A percentile compares a stretch with the other conserved stretches of the same genome.
phyloP scores from a whole-genome alignment of 2,329 filamentous ascomycete species.

The Falciphora oryzae region DNA sequence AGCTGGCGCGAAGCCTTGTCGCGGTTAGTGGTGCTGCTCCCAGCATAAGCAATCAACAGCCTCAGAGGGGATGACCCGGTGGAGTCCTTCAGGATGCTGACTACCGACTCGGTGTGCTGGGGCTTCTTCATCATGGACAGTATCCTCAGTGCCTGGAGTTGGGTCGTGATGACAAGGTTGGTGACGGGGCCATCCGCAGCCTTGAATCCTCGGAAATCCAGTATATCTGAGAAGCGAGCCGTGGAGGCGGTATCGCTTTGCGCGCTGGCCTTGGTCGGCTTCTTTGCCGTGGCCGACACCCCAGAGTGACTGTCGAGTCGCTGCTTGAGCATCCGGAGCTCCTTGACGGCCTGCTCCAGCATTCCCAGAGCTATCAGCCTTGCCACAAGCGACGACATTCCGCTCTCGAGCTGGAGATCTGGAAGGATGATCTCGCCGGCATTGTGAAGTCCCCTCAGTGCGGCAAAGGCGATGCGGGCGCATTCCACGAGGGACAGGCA shows the following conservation, averaged over 20 bases:
- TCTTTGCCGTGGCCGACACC: conserved; percentile 20
- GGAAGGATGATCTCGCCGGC: conserved; percentile 49
- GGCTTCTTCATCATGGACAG: conserved; percentile 56
- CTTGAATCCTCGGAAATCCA: conserved; percentile 51
- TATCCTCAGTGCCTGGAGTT: conserved; percentile 59
- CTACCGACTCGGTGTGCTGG: conserved; percentile 48
- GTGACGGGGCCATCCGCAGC: conserved; percentile 37
- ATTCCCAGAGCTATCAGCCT: conserved; percentile 61
- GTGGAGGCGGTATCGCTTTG: conserved; percentile 31
- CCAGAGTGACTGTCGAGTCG: conserved; percentile 43
- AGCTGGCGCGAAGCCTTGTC: conserved; percentile 60
- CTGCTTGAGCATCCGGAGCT: conserved; percentile 60
- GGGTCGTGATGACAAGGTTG: conserved; percentile 54
- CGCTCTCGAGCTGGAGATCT: conserved; percentile 64
- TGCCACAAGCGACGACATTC: conserved; percentile 63
- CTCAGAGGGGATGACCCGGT: conserved; percentile 52
- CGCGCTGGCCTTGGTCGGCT: conserved; percentile 25
- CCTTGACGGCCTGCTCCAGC: conserved; percentile 62
- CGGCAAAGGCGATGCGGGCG: conserved; percentile 59
- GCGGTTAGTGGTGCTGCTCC: conserved; percentile 36
- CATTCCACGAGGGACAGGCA: conserved; percentile 62
- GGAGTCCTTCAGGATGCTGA: conserved; percentile 48
- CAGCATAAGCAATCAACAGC: conserved; percentile 45
- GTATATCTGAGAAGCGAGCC: conserved; percentile 48
- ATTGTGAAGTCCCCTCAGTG: conserved; percentile 53